Conservation (phyloP, 495 filamentous ascomycete species). For the Penicillium bialowiezense region DNA sequence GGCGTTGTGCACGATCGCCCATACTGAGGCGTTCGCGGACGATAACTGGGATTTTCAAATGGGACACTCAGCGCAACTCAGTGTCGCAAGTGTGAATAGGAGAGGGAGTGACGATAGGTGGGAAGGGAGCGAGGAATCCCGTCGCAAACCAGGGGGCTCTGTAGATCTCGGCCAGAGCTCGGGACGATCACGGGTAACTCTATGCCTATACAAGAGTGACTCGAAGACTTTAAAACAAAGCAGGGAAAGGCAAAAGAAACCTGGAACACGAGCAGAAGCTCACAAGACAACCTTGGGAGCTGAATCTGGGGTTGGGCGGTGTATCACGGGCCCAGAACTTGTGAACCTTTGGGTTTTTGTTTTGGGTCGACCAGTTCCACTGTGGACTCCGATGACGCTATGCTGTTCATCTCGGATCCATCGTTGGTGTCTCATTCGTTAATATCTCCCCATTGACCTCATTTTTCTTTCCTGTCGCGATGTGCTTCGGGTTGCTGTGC, state of each 20-base stretch:
- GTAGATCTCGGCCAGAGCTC: not conserved
- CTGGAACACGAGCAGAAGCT: too few species aligned
- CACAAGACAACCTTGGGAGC: too few species aligned
- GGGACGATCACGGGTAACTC: not conserved
- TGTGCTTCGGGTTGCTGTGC: too few species aligned
- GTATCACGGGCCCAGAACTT: not conserved
- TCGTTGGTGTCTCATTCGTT: too few species aligned
- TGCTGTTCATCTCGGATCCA: too few species aligned
- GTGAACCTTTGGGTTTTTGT: too few species aligned
- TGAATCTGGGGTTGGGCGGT: not conserved
- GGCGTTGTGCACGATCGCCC: conserved; percentile 36
- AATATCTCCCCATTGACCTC: too few species aligned
- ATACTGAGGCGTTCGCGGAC: conserved; percentile 21
- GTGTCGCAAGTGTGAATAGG: not conserved
- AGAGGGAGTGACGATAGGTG: conserved; percentile 5
- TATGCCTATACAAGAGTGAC: not conserved
- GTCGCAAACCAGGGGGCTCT: not conserved
- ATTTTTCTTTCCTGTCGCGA: too few species aligned
- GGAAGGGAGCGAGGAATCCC: not conserved
- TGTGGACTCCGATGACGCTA: not conserved
- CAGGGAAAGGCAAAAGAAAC: not conserved
- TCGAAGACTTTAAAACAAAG: not conserved
- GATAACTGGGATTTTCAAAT: conserved; percentile 9
- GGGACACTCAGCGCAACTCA: not conserved
- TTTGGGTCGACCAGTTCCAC: too few species aligned